Conservation (phyloP, 495 filamentous ascomycete genomes). For the Chaetomium cochliodes region DNA sequence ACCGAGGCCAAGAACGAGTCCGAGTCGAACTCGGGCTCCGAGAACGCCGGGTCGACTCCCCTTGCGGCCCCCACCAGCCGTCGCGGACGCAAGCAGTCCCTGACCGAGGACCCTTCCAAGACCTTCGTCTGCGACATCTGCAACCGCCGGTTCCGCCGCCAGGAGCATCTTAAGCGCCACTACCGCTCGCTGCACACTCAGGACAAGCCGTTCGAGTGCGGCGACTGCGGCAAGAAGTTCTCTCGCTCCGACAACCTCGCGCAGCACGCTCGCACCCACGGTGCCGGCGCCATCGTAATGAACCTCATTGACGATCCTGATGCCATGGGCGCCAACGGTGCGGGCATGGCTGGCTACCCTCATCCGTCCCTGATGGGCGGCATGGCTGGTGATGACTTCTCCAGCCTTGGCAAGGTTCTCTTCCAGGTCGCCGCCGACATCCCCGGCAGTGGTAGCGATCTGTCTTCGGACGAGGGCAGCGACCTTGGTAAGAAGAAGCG, state of each 20-base stretch:
- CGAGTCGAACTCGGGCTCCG: constrained; percentile 30
- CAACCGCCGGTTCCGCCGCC: constrained; percentile 94
- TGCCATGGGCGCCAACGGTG: constrained; percentile 29
- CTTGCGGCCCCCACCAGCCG: constrained; percentile 72
- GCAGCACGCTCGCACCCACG: constrained; percentile 94
- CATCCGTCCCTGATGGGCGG: constrained; percentile 28
- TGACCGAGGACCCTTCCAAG: constrained; percentile 98
- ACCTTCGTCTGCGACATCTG: constrained; percentile 96
- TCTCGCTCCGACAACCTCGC: constrained; percentile 95
- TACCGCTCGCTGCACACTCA: constrained; percentile 97
- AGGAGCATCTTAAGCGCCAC: constrained; percentile 98
- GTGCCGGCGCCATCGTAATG: constrained; percentile 84
- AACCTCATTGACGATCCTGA: constrained; percentile 77
- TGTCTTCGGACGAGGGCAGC: constrained; percentile 54
- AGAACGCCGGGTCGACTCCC: constrained; percentile 38
- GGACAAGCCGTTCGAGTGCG: constrained; percentile 97
- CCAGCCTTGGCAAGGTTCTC: constrained; percentile 62
- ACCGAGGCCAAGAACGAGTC: constrained; percentile 29
- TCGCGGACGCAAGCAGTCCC: constrained; percentile 95
- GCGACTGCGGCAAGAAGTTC: constrained; percentile 98
- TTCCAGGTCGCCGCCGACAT: constrained; percentile 72
- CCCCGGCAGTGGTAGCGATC: constrained; percentile 57
- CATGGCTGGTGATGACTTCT: constrained; percentile 56
- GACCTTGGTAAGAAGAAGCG: constrained; percentile 67
- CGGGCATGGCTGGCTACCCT: constrained; percentile 23